Evolutionary conservation across 2,329 filamentous ascomycete species (phyloP).

Genomic region (Herpotrichia juniperi): DNA sequence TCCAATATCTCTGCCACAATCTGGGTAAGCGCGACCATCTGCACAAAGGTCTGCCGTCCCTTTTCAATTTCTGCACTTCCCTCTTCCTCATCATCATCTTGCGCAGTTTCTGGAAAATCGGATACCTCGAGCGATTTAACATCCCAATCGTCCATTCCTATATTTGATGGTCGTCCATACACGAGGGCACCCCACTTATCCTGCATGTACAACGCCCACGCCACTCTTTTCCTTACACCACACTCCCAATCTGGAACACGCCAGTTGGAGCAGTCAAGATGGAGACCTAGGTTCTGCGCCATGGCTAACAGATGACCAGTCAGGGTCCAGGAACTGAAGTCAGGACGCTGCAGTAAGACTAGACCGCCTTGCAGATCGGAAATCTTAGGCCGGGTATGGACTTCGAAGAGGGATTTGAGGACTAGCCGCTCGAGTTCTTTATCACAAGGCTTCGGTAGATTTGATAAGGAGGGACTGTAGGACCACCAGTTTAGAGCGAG

Average conservation of each 20-base stretch:
- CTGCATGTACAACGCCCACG: slow-evolving; percentile 68
- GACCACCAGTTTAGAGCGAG: slow-evolving; percentile 66
- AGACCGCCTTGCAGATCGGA: slow-evolving; percentile 39
- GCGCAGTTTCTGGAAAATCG: slow-evolving; percentile 44
- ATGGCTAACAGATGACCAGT: slow-evolving; percentile 37
- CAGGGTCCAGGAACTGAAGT: slow-evolving; percentile 19
- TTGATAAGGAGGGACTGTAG: slow-evolving; percentile 59
- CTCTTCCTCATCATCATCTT: slow-evolving; percentile 21
- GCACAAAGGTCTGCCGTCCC: slow-evolving; percentile 48
- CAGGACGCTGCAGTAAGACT: slow-evolving; percentile 36
- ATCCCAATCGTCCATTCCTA: slow-evolving; percentile 60
- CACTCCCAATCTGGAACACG: slow-evolving; percentile 66
- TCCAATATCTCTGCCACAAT: slow-evolving; percentile 57
- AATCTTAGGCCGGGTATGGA: slow-evolving; percentile 35
- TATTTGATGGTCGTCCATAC: slow-evolving; percentile 61
- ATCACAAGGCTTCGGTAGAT: slow-evolving; percentile 46
- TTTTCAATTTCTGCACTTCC: slow-evolving; percentile 20
- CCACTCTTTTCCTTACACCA: slow-evolving; percentile 63
- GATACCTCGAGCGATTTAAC: slow-evolving; percentile 49
- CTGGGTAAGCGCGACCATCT: slow-evolving; percentile 55
- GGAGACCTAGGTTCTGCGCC: slow-evolving; percentile 37
- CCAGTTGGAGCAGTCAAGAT: slow-evolving; percentile 65
- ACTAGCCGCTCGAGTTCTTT: slow-evolving; percentile 28
- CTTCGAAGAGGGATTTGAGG: slow-evolving; percentile 33
- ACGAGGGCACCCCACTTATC: slow-evolving; percentile 65